Conservation (phyloP, 345 rosid species). For the Excoecaria cochinchinensis region DNA sequence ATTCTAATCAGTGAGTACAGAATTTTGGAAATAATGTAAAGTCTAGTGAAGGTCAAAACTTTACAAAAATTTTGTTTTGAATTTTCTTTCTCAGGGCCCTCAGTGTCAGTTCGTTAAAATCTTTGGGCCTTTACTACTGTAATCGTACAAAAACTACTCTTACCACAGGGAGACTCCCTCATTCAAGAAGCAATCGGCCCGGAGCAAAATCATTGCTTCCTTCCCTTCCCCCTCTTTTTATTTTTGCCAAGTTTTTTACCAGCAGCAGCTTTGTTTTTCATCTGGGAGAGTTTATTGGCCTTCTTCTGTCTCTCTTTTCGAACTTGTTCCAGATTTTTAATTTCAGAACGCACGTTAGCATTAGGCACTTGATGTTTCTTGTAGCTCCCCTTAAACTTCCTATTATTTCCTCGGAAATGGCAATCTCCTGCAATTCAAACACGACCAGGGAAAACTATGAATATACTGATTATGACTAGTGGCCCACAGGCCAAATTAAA, state of each 20-base stretch:
- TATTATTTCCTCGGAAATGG: conserved; percentile 26
- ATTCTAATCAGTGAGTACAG: too few relatives aligned
- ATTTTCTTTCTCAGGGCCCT: background rate
- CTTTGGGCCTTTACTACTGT: background rate
- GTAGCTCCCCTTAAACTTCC: conserved; percentile 50
- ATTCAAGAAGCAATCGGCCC: background rate
- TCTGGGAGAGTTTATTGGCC: conserved; percentile 51
- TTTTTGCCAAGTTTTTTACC: conserved; percentile 21
- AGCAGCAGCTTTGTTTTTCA: conserved; percentile 59
- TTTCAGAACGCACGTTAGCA: conserved; percentile 78
- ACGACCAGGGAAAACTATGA: background rate
- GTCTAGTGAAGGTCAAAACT: background rate
- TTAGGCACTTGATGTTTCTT: conserved; percentile 54
- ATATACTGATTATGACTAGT: background rate
- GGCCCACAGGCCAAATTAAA: background rate
- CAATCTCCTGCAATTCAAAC: conserved; percentile 36
- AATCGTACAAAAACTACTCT: background rate
- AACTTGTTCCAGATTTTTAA: conserved; percentile 83
- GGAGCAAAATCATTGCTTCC: conserved; percentile 5
- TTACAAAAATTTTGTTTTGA: background rate
- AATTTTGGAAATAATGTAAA: background rate
- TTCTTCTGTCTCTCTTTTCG: conserved; percentile 85
- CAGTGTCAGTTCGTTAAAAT: background rate
- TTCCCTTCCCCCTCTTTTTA: conserved; percentile 43
- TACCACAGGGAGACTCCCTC: background rate